phyloP scores from a whole-genome alignment of 2,329 filamentous ascomycete species.

The Phyllosticta citrichinensis region DNA sequence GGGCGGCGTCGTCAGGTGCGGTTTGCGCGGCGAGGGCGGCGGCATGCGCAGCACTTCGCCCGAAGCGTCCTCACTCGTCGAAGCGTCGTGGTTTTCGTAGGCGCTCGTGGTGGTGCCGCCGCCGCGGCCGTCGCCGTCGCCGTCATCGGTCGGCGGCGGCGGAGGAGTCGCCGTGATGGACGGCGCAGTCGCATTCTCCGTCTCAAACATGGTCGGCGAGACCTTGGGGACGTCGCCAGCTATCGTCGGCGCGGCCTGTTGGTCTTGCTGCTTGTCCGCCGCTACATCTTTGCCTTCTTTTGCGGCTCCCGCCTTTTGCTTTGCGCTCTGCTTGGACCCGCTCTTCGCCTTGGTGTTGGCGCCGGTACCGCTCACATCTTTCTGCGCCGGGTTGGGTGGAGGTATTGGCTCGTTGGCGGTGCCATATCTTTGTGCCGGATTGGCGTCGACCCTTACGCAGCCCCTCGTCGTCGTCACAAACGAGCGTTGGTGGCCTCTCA shows the following conservation, averaged over 20 bases:
- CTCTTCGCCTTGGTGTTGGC: constrained; percentile 2
- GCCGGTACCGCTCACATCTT: not conserved
- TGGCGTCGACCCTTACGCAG: not conserved
- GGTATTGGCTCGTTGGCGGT: constrained; percentile 37
- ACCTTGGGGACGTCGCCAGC: not conserved
- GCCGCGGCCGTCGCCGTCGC: not conserved
- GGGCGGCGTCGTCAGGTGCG: constrained; percentile 61
- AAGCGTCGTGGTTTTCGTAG: not conserved
- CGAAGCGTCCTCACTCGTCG: constrained; percentile 21
- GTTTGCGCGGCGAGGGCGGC: constrained; percentile 40
- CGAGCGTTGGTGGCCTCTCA: not conserved
- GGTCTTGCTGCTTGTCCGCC: not conserved
- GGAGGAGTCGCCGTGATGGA: constrained; percentile 2
- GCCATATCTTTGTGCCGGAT: constrained; percentile 34
- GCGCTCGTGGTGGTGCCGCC: not conserved
- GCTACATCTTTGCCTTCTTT: not conserved
- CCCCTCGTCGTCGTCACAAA: not conserved
- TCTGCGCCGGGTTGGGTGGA: constrained; percentile 18
- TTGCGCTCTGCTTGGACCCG: not conserved
- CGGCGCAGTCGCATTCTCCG: not conserved
- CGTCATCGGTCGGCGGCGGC: not conserved
- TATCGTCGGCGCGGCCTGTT: not conserved
- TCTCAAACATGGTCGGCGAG: not conserved
- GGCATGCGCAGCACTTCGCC: constrained; percentile 34
- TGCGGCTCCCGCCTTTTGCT: not conserved